Percentiles rank a stretch among this genome's conserved stretches.
Conservation (phyloP, 352 stramenopile species). For the Hyaloperonospora arabidopsidis region DNA sequence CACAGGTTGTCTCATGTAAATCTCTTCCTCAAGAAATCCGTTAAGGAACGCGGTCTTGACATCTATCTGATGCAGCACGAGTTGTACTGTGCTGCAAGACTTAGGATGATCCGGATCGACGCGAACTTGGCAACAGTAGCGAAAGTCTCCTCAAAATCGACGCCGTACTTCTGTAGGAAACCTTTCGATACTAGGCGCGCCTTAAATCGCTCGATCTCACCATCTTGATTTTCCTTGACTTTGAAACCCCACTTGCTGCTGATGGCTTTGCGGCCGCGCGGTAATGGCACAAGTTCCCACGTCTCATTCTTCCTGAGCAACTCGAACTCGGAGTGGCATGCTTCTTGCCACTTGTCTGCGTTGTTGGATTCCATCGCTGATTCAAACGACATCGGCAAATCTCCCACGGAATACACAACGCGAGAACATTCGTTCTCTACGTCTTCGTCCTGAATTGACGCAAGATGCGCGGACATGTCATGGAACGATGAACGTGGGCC, state of each 20-base stretch:
- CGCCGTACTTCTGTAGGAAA: neutral
- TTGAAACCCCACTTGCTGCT: conserved; percentile 12
- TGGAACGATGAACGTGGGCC: too few relatives aligned
- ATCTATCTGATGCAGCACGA: neutral
- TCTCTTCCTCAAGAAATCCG: neutral
- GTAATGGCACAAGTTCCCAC: conserved; percentile 6
- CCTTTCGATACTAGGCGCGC: neutral
- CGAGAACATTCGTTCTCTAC: too few relatives aligned
- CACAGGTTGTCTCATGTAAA: neutral
- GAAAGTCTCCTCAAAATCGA: too few relatives aligned
- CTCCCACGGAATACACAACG: conserved; percentile 2
- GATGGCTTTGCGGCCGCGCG: neutral
- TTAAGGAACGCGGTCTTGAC: neutral
- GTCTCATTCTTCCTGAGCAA: conserved; percentile 14
- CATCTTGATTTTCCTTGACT: conserved; percentile 11
- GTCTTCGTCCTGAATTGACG: too few relatives aligned
- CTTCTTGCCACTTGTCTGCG: conserved; percentile 5
- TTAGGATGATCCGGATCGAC: neutral
- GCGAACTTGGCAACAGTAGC: too few relatives aligned
- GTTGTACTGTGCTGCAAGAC: neutral
- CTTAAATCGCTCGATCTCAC: too few relatives aligned
- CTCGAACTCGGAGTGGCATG: conserved; percentile 7
- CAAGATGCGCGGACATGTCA: too few relatives aligned
- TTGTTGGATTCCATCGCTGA: neutral
- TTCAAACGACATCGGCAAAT: neutral